Evolutionary conservation across 352 stramenopile genomes (phyloP).

Genomic region (Pythium chondricola): DNA sequence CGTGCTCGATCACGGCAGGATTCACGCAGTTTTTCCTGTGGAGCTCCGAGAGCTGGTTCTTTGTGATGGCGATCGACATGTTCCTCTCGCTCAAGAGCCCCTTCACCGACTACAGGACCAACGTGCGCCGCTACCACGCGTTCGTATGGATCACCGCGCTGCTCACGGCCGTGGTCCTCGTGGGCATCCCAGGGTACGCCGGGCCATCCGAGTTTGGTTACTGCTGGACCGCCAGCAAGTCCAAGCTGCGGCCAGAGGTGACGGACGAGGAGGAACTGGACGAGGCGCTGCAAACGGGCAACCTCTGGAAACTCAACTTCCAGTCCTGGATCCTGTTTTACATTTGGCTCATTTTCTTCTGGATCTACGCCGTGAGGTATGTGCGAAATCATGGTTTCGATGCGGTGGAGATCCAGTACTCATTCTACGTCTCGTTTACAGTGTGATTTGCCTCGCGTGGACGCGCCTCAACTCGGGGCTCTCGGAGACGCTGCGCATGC

Average conservation of each 20-base stretch:
- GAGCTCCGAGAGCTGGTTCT: constrained; percentile 85
- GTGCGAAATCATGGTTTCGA: too few species aligned
- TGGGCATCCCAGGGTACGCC: constrained; percentile 64
- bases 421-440: constrained; percentile 7
- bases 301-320: constrained; percentile 82
- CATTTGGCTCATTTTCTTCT: constrained; percentile 83
- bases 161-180: constrained; percentile 58
- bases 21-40: constrained; percentile 86
- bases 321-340: constrained; percentile 86
- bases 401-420: constrained; percentile 1
- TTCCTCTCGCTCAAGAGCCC: constrained; percentile 78
- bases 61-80: constrained; percentile 88
- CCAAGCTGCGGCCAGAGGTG: constrained; percentile 31
- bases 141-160: constrained; percentile 81
- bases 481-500: constrained; percentile 81
- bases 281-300: constrained; percentile 27
- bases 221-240: constrained; percentile 75
- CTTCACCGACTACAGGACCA: constrained; percentile 85
- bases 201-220: constrained; percentile 80
- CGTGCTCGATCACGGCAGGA: constrained; percentile 58
- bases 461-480: constrained; percentile 70
- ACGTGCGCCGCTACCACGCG: constrained; percentile 75
- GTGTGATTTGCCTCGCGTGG: constrained; percentile 84
- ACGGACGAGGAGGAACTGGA: background rate
- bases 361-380: constrained; percentile 76